Evolutionary conservation across 768 basidiomycete genomes (phyloP).

Genomic region (Tephrocybe sp.): DNA sequence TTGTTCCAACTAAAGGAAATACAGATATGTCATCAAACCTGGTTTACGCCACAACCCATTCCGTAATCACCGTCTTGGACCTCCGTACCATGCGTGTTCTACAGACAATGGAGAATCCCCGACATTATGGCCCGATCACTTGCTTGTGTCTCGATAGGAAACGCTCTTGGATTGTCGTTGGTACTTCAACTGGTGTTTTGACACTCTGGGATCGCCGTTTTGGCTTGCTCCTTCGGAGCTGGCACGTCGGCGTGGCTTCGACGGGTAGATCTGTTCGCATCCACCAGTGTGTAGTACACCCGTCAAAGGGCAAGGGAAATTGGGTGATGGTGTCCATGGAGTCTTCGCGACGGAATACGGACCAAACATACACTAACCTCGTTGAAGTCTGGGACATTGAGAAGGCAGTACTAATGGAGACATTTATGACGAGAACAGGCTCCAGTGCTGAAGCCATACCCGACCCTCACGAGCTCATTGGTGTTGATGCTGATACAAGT

Average conservation of each 20-base stretch:
- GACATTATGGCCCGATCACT: slow-evolving; percentile 85
- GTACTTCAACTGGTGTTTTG: slow-evolving; percentile 81
- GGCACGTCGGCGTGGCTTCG: slow-evolving; percentile 68
- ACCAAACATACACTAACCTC: slow-evolving; percentile 48
- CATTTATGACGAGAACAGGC: slow-evolving; percentile 60
- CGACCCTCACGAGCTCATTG: slow-evolving; percentile 52
- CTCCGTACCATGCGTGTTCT: slow-evolving; percentile 80
- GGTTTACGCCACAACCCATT: slow-evolving; percentile 83
- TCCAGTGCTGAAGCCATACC: slow-evolving; percentile 47
- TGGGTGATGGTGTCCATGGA: slow-evolving; percentile 90
- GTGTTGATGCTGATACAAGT: slow-evolving; percentile 56
- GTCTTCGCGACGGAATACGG: slow-evolving; percentile 40
- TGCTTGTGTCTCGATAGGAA: slow-evolving; percentile 82
- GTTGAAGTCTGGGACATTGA: slow-evolving; percentile 96
- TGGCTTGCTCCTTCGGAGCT: slow-evolving; percentile 83
- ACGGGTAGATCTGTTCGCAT: slow-evolving; percentile 57
- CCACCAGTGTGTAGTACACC: slow-evolving; percentile 79
- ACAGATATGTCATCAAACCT: slow-evolving; percentile 76
- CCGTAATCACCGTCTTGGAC: slow-evolving; percentile 74
- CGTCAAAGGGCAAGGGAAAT: slow-evolving; percentile 81
- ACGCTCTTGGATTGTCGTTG: slow-evolving; percentile 85
- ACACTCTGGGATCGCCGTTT: slow-evolving; percentile 97
- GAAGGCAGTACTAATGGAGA: slow-evolving; percentile 75
- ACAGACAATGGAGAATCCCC: slow-evolving; percentile 80
- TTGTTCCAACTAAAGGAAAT: background rate